A percentile compares a stretch with the other conserved stretches of the same genome.
These are phyloP conservation scores for Cantharellus cinnabarinus DNA, from an alignment of 768 basidiomycete genomes.

Conservation along the genomic window DNA sequence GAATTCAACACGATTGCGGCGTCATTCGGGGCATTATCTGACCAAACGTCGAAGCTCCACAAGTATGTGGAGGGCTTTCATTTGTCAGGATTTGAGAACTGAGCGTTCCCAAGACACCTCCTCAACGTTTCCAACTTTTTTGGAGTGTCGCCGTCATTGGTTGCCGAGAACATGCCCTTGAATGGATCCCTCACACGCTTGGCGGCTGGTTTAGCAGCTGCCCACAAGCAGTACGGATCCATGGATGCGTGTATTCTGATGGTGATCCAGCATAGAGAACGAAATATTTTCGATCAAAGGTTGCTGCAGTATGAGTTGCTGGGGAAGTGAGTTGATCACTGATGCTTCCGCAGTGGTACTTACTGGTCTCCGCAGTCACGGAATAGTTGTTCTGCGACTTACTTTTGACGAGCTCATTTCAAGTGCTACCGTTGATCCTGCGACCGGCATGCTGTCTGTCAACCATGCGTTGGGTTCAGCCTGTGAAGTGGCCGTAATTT, in stretches of 20 bases:
- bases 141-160: conserved; percentile 31
- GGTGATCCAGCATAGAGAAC: conserved; percentile 72
- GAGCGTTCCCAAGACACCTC: conserved; percentile 34
- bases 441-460: conserved; percentile 15
- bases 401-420: conserved; percentile 49
- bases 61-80: conserved; percentile 25
- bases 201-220: conserved; percentile 55
- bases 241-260: conserved; percentile 42
- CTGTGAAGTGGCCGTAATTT: conserved; percentile 63
- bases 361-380: conserved; percentile 20
- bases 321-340: conserved; percentile 32
- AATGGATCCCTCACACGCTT: conserved; percentile 57
- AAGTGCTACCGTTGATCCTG: conserved; percentile 29
- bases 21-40: conserved; percentile 68
- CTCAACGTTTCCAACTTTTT: conserved; percentile 46
- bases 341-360: neutral
- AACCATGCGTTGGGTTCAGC: conserved; percentile 15
- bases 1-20: conserved; percentile 96
- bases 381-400: conserved; percentile 47
- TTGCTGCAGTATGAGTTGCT: conserved; percentile 73
- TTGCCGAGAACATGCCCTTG: conserved; percentile 36
- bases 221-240: conserved; percentile 48
- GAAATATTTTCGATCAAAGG: conserved; percentile 90
- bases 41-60: conserved; percentile 50
- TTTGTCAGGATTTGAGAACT: neutral